Evolutionary conservation across 176 grass and related monocot genomes (phyloP), one percentile per base, ranked within the genome.

Genomic region (Oryza longistaminata): DNA sequence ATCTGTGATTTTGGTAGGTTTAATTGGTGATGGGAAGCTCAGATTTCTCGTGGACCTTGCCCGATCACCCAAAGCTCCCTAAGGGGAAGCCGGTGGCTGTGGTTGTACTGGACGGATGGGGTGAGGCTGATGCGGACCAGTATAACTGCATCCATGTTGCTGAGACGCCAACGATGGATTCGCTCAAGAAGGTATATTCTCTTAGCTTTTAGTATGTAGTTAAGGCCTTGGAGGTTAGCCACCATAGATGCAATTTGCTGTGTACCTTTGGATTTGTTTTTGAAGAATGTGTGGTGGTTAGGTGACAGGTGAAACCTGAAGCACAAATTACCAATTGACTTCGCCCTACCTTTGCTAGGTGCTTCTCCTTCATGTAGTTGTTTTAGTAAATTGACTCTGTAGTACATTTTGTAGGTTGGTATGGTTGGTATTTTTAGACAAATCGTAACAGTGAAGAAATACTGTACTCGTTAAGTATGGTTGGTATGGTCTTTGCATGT

Each of bases 71-170:
- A 0, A 94, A 85, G 78, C 84, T 97, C 68, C 95, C 95, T 24
- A 97, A 97, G 86, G 88, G 92, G 14, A 97, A 97, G 90, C 80
- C 44, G 2, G 81, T 97, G 69, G 92, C 90, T 17, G 87, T 97
- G 17, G 87, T 99, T 66, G 91, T 99, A 62, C 89, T 94, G 74
- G 93, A 96, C 45, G 96, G 93, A 16, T 99, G 93, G 96, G 96
- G 96, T 14, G 93, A 99, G 83, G 93, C 93, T 27, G 92, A 75
- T 68, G 75, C 90, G n/a, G 91, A 99, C 81, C 1, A 96, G 88
- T 96, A 88, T 78, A 99, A 96, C 70, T 99, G 93, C 88, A 99
- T 96, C 83, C 91, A 96, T 80, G 88, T 90, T 70, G 96, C 96
- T 29, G 64, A 96, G 64, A 99, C 96, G 35, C 93, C 91, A 15